Percentiles rank a stretch among this genome's conserved stretches.
phyloP scores from a whole-genome alignment of 2,329 filamentous ascomycete genomes.

The Penicillium sp. region DNA sequence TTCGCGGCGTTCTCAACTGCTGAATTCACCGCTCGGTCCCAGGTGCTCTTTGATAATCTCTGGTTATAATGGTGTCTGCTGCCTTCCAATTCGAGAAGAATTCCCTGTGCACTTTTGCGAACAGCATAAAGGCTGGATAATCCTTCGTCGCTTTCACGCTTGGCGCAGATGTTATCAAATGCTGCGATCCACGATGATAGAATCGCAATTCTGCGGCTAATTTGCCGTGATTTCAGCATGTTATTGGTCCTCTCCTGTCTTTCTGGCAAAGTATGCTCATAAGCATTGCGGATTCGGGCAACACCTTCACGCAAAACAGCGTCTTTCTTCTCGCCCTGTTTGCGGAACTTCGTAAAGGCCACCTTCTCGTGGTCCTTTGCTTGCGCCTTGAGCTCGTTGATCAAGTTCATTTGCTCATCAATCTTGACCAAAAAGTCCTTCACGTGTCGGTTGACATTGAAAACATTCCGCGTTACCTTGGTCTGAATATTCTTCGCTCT shows the following conservation, averaged over 20 bases:
- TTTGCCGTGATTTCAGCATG: constrained; percentile 79
- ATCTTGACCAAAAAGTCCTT: constrained; percentile 99
- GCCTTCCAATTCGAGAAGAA: constrained; percentile 83
- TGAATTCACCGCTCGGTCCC: constrained; percentile 85
- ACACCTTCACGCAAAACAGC: constrained; percentile 75
- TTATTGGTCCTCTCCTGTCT: constrained; percentile 75
- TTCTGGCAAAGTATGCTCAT: constrained; percentile 76
- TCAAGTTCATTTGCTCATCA: constrained; percentile 95
- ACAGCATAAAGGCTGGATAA: constrained; percentile 71
- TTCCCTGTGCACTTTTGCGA: constrained; percentile 84
- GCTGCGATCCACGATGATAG: constrained; percentile 92
- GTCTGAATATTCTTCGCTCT: constrained; percentile 99
- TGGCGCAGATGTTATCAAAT: constrained; percentile 80
- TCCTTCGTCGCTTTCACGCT: constrained; percentile 65
- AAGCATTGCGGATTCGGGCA: constrained; percentile 76
- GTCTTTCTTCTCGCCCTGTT: constrained; percentile 84
- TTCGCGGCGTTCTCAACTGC: constrained; percentile 82
- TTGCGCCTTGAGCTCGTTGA: constrained; percentile 91
- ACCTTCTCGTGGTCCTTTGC: constrained; percentile 83
- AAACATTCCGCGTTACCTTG: constrained; percentile 98
- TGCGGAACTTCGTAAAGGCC: constrained; percentile 86
- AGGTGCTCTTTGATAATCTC: constrained; percentile 74
- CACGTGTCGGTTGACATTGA: constrained; percentile 97
- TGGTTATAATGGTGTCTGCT: constrained; percentile 91
- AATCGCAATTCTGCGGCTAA: constrained; percentile 81